Percentiles rank a stretch among this genome's conserved stretches.
phyloP scores from a whole-genome alignment of 495 filamentous ascomycete genomes.

The Physcia stellaris region DNA sequence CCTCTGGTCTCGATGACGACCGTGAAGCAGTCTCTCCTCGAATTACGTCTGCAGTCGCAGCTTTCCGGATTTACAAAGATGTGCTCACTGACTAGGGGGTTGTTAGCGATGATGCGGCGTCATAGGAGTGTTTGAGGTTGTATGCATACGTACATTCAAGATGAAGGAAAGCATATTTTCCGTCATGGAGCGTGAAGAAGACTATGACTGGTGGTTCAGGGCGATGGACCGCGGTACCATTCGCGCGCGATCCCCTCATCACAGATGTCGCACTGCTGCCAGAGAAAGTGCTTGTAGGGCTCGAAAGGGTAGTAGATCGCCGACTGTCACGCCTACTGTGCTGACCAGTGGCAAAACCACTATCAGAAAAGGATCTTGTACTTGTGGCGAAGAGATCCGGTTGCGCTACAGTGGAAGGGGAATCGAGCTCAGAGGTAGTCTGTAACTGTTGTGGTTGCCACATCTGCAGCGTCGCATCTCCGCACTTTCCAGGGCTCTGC shows the following conservation, averaged over 20 bases:
- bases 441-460: slow-evolving; percentile 14
- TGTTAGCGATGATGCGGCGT: too few relatives aligned
- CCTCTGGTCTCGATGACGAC: slow-evolving; percentile 9
- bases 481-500: neutral
- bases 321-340: neutral
- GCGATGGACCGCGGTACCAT: slow-evolving; percentile 5
- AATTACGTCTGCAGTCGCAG: slow-evolving; percentile 9
- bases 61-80: slow-evolving; percentile 8
- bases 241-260: slow-evolving; percentile 6
- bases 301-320: neutral
- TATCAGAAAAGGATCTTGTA: too few relatives aligned
- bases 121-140: neutral
- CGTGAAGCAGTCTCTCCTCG: neutral
- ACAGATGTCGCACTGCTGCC: slow-evolving; percentile 7
- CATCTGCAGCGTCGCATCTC: slow-evolving; percentile 11
- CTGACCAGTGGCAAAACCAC: slow-evolving; percentile 1
- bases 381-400: too few relatives aligned
- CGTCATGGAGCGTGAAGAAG: slow-evolving; percentile 9
- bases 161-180: slow-evolving; percentile 12
- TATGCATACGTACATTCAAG: slow-evolving; percentile 6
- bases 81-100: slow-evolving; percentile 2
- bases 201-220: slow-evolving; percentile 11
- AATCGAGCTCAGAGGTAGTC: too few relatives aligned
- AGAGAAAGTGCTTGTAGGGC: neutral
- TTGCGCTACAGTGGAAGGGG: too few relatives aligned